phyloP scores from a whole-genome alignment of 2,329 filamentous ascomycete genomes.

The Fusarium algeriense region DNA sequence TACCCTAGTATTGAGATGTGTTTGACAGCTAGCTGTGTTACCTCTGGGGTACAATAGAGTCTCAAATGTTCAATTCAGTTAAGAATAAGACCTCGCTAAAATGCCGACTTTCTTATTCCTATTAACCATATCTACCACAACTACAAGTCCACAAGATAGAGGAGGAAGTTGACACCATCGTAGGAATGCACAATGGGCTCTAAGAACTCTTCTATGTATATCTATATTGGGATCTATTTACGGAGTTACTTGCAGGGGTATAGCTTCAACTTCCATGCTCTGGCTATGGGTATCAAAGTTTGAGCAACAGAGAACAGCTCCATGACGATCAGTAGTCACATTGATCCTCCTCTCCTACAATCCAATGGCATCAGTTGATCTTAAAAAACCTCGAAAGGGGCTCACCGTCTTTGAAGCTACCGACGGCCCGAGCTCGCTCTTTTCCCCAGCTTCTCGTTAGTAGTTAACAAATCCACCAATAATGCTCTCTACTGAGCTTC shows the following conservation, averaged over 20 bases:
- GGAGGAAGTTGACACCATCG: rapidly evolving
- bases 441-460: constrained; percentile 10
- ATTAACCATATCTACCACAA: rapidly evolving
- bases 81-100: no score
- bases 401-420: constrained; percentile 14
- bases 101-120: no score
- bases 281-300: neutral
- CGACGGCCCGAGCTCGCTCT: constrained; percentile 37
- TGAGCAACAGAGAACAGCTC: neutral
- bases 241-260: neutral
- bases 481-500: neutral
- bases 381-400: constrained; percentile 12
- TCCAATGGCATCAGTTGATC: neutral
- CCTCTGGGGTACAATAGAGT: neutral
- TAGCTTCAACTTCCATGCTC: neutral
- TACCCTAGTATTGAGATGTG: constrained; percentile 6
- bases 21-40: constrained; percentile 8
- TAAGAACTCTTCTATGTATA: no score
- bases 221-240: neutral
- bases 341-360: neutral
- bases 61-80: neutral
- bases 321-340: neutral
- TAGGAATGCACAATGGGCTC: neutral
- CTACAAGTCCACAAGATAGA: rapidly evolving
- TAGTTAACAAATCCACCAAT: constrained; percentile 27